phyloP scores from a whole-genome alignment of 2,329 filamentous ascomycete genomes.

The Verruconis gallopava region DNA sequence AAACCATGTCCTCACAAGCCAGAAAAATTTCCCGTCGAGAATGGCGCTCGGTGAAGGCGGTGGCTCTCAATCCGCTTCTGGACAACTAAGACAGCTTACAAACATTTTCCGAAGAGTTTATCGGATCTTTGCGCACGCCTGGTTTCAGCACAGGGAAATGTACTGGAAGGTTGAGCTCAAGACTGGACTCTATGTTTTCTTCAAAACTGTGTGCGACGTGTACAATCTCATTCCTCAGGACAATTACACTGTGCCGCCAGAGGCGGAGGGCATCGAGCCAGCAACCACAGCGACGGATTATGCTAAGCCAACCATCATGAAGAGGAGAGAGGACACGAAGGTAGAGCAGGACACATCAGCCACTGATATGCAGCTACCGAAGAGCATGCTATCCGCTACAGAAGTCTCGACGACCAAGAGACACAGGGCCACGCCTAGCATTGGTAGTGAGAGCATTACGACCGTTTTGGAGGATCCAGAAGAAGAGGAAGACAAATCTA shows the following conservation, averaged over 20 bases:
- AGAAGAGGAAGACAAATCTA: conserved; percentile 48
- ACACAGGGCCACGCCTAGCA: conserved; percentile 71
- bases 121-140: conserved; percentile 94
- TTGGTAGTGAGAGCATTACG: conserved; percentile 57
- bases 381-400: conserved; percentile 17
- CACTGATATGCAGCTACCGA: neutral
- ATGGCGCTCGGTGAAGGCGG: conserved; percentile 42
- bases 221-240: conserved; percentile 83
- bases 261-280: conserved; percentile 70
- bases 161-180: conserved; percentile 89
- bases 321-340: conserved; percentile 30
- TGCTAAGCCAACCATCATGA: conserved; percentile 17
- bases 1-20: conserved; percentile 82
- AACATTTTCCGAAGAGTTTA: conserved; percentile 93
- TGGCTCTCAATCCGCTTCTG: conserved; percentile 21
- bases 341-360: conserved; percentile 11
- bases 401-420: conserved; percentile 62
- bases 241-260: conserved; percentile 88
- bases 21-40: conserved; percentile 88
- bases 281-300: conserved; percentile 15
- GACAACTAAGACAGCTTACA: conserved; percentile 69
- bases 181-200: conserved; percentile 89
- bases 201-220: conserved; percentile 91
- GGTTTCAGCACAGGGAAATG: conserved; percentile 91
- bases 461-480: conserved; percentile 77